Conservation (phyloP, 306 rosid genomes). For the Cicer pinnatifidum region DNA sequence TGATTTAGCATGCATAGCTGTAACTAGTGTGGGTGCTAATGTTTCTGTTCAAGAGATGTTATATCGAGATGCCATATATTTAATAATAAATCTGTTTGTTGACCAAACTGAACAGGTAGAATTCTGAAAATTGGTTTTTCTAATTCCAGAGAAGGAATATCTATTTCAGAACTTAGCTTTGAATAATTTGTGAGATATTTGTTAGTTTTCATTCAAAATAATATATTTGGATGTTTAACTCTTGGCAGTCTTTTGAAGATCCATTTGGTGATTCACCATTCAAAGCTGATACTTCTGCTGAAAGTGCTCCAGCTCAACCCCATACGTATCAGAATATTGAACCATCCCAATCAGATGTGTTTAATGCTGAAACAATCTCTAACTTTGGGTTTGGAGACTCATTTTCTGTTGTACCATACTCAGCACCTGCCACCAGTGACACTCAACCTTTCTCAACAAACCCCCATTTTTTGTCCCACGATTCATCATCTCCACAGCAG, state of each 20-base stretch:
- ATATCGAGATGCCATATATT: neutral
- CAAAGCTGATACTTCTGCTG: conserved; percentile 69
- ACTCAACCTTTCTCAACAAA: conserved; percentile 59
- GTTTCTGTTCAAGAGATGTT: conserved; percentile 22
- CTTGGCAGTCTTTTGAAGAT: conserved; percentile 74
- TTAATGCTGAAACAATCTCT: conserved; percentile 53
- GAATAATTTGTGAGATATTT: conserved; percentile 21
- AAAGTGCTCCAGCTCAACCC: conserved; percentile 58
- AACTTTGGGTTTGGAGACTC: conserved; percentile 67
- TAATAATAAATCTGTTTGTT: conserved; percentile 13
- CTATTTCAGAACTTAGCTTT: conserved; percentile 14
- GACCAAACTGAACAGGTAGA: conserved; percentile 17
- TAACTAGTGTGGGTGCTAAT: conserved; percentile 6
- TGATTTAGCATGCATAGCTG: conserved; percentile 14
- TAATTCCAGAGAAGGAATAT: conserved; percentile 8
- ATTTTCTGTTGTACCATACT: conserved; percentile 64
- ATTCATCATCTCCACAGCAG: conserved; percentile 50
- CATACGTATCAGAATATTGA: conserved; percentile 52
- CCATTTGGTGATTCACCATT: conserved; percentile 95
- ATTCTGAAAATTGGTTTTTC: conserved; percentile 27
- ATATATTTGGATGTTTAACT: conserved; percentile 35
- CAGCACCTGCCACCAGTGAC: conserved; percentile 48
- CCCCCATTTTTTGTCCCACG: conserved; percentile 58
- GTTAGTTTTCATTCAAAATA: conserved; percentile 32
- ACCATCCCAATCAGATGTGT: conserved; percentile 50